Base-by-base conservation (phyloP, 177 flowering plant species). In the Vitis hybrid region DNA sequence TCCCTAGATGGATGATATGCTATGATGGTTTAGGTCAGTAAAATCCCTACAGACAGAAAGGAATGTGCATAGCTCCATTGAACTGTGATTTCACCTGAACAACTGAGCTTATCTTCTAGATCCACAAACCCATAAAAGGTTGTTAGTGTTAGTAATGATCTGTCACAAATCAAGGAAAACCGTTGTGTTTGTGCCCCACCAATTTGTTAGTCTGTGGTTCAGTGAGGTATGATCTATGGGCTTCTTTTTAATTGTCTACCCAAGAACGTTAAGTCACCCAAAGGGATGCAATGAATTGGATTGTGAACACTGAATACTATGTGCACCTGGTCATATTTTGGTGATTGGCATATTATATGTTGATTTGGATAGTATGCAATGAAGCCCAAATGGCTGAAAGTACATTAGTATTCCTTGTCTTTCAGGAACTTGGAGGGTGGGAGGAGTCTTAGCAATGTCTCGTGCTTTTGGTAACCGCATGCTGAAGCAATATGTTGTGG, bases 391-490 rank as follows among this genome's bases (percentile, higher is more conserved):
- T 19, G 9, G 71, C 15, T 49, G 55, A 49, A 18, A 1, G 10
- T 63, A 51, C 15, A 17, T 54, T 34, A 30, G 18, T 1, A 49
- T 10, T 56, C 19, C 12, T 68, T 66, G 54, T 69, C 57, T 71
- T 56, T 70, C 77, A 95, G 99, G 99, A 48, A 95, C 99, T 62
- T 95, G 99, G 99, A 88, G 99, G 75, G 99, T 95, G n/a, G 98
- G 98, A 70, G 99, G 99, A 49, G 97, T 95, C 58, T 73, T 95
- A 70, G 99, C 99, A 65, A 95, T 95, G 99, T 95, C 99, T 17
- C 98, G 99, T 78, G 99, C 99, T 70, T 95, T 95, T 82, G 99
- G 98, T 3, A 89, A 95, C 74, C 96, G 98, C 56, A 85, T 95
- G 88, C 75, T 95, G 75, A 95, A 95, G 78, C 99, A 84, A 78